A percentile compares a stretch with the other conserved stretches of the same genome.
phyloP scores from a whole-genome alignment of 768 basidiomycete species.

The Hygrophoropsis aurantiaca region DNA sequence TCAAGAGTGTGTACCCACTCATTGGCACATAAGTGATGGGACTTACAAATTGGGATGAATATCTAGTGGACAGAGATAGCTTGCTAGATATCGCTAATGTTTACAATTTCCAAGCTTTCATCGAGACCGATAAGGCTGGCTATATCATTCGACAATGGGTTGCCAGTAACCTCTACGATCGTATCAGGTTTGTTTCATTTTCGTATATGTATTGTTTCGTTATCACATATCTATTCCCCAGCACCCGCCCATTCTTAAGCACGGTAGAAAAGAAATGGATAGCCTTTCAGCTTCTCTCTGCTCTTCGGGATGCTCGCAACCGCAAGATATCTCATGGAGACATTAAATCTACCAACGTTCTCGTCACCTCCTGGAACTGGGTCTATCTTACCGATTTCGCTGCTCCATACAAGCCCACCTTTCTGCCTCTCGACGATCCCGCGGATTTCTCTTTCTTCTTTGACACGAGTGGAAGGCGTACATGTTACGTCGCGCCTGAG shows the following conservation, averaged over 20 bases:
- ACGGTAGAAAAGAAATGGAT: constrained; percentile 98
- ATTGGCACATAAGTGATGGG: constrained; percentile 2
- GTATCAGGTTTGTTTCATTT: constrained; percentile 76
- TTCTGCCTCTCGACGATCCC: constrained; percentile 93
- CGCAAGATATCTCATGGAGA: constrained; percentile 95
- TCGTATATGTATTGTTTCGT: not conserved
- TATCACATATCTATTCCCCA: constrained; percentile 27
- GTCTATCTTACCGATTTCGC: constrained; percentile 95
- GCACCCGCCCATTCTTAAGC: constrained; percentile 93
- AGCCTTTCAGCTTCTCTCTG: constrained; percentile 86
- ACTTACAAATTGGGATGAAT: no score
- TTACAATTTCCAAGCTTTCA: constrained; percentile 83
- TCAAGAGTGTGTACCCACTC: constrained; percentile 60
- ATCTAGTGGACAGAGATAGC: constrained; percentile 79
- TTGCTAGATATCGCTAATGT: constrained; percentile 84
- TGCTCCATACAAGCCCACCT: constrained; percentile 88
- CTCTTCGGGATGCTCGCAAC: constrained; percentile 77
- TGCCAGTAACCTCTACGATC: constrained; percentile 91
- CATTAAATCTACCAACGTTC: constrained; percentile 95
- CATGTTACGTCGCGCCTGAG: constrained; percentile 96
- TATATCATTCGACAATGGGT: constrained; percentile 95
- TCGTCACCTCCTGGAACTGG: constrained; percentile 96
- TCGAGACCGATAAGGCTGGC: constrained; percentile 95
- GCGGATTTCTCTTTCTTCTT: constrained; percentile 98
- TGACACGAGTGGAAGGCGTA: constrained; percentile 90